Percentiles rank a stretch among this genome's conserved stretches.
These are phyloP conservation scores for Rhododendron kiyosumense DNA, from an alignment of 148 eudicot genomes.

Conservation along the genomic window DNA sequence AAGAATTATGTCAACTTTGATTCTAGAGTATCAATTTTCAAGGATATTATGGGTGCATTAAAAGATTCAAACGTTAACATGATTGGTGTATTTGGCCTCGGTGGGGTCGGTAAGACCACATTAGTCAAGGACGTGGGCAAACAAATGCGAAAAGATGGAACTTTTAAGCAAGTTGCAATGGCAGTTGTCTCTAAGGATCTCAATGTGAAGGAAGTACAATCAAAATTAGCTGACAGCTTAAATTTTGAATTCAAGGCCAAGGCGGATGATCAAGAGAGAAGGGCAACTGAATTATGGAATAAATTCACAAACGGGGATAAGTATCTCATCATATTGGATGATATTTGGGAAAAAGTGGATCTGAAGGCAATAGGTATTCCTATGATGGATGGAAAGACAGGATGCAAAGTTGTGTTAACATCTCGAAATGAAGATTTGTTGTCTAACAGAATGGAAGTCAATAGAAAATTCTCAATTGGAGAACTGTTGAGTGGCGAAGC, in stretches of 20 bases:
- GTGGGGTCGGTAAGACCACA: neutral
- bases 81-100: neutral
- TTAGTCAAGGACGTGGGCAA: neutral
- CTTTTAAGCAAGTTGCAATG: neutral
- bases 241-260: neutral
- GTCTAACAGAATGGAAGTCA: neutral
- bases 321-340: slow-evolving; percentile 14
- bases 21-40: neutral
- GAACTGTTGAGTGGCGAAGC: neutral
- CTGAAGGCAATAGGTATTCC: slow-evolving; percentile 15
- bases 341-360: slow-evolving; percentile 9
- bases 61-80: neutral
- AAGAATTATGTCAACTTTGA: neutral
- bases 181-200: neutral
- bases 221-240: neutral
- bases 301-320: neutral
- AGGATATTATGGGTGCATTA: neutral
- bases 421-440: neutral
- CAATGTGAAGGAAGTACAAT: neutral
- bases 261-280: neutral
- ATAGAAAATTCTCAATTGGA: neutral
- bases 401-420: slow-evolving; percentile 13
- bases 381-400: neutral
- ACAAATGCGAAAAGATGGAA: neutral
- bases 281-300: neutral